These are phyloP conservation scores for Decorospora gaudefroyi DNA, from an alignment of 2,329 filamentous ascomycete genomes.

Conservation along the genomic window DNA sequence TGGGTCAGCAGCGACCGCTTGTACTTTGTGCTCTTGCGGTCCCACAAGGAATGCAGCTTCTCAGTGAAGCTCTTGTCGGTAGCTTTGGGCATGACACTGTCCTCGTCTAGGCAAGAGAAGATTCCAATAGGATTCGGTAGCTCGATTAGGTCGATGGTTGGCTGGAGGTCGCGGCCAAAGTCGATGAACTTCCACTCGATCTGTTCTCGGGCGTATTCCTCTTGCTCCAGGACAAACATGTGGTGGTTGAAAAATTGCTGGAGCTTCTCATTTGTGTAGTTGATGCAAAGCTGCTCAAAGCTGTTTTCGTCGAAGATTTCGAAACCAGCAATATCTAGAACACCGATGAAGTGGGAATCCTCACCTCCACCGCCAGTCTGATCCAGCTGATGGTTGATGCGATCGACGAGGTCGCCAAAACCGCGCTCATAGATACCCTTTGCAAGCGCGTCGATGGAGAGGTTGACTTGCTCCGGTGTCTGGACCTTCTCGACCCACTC, in stretches of 20 bases:
- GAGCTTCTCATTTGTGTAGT: constrained; percentile 98
- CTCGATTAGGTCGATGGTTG: constrained; percentile 96
- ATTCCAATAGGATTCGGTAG: constrained; percentile 96
- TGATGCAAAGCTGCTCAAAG: constrained; percentile 98
- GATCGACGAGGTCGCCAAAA: constrained; percentile 87
- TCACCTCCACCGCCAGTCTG: constrained; percentile 80
- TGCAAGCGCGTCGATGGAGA: constrained; percentile 85
- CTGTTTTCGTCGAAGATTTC: constrained; percentile 99
- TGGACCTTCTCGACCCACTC: constrained; percentile 99
- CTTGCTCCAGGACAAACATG: constrained; percentile 99
- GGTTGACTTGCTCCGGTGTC: constrained; percentile 91
- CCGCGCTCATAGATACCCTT: constrained; percentile 98
- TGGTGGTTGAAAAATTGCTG: constrained; percentile 99
- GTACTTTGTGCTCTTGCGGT: constrained; percentile 94
- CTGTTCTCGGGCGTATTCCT: constrained; percentile 95
- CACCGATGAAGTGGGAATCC: constrained; percentile 93
- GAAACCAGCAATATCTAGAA: constrained; percentile 98
- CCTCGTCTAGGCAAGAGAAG: constrained; percentile 96
- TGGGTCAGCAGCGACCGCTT: constrained; percentile 83
- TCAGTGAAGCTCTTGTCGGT: constrained; percentile 97
- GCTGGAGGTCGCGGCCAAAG: constrained; percentile 94
- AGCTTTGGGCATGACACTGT: constrained; percentile 98
- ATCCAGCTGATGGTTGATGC: constrained; percentile 91
- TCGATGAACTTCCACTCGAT: constrained; percentile 99
- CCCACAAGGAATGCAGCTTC: constrained; percentile 95